A percentile compares a stretch with the other conserved stretches of the same genome.
Conservation (phyloP, 164 flowering plant genomes). For the Macadamia integrifolia region DNA sequence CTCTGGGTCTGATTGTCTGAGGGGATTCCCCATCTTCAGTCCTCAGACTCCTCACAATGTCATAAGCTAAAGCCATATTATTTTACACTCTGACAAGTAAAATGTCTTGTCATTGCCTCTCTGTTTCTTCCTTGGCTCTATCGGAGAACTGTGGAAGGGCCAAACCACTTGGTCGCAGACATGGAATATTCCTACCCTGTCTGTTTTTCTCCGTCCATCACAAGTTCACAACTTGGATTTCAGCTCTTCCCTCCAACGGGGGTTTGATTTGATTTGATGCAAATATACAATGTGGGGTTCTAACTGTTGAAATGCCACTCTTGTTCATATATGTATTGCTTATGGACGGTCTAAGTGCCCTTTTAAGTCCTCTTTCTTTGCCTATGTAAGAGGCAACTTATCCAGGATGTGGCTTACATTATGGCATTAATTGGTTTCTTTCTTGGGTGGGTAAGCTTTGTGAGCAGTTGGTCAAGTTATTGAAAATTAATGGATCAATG, state of each 20-base stretch:
- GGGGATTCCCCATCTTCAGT: slow-evolving; percentile 6
- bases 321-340: background rate
- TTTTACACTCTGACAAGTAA: background rate
- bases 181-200: background rate
- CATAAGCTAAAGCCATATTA: slow-evolving; percentile 13
- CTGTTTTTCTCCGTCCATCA: background rate
- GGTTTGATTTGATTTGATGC: too few species aligned
- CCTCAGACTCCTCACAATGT: background rate
- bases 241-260: too few species aligned
- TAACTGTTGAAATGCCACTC: background rate
- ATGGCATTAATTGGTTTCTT: background rate
- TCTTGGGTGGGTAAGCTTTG: too few species aligned
- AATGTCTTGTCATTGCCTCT: too few species aligned
- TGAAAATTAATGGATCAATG: too few species aligned
- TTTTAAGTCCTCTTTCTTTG: background rate
- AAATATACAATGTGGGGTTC: too few species aligned
- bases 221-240: background rate
- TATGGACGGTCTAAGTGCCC: background rate
- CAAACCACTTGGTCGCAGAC: slow-evolving; percentile 2
- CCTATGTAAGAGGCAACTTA: background rate
- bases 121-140: background rate
- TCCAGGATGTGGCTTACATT: background rate
- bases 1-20: background rate
- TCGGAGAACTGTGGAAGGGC: background rate
- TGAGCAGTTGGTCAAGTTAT: too few species aligned